Conservation (phyloP, 208 protist genomes). For the Trichomonas vaginalis region DNA sequence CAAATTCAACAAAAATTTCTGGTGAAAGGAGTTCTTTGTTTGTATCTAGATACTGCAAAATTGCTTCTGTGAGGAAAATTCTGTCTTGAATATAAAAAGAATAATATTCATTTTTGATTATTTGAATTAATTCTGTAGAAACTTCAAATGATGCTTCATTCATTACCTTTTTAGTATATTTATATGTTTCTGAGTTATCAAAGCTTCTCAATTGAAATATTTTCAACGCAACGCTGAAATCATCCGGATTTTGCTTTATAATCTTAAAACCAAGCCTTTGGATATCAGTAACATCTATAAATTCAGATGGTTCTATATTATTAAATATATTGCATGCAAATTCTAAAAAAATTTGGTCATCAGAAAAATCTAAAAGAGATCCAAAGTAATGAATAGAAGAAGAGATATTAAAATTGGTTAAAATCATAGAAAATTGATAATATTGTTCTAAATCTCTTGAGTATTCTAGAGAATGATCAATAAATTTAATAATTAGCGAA, state of each 20-base stretch:
- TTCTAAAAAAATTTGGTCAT: background rate
- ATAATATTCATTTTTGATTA: background rate
- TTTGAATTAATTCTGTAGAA: background rate
- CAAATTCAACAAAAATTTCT: background rate
- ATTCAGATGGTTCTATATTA: background rate
- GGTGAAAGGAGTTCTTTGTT: background rate
- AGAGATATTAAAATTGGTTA: background rate
- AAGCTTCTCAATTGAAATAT: background rate
- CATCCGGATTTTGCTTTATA: background rate
- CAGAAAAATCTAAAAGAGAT: background rate
- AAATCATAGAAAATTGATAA: background rate
- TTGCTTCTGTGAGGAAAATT: background rate
- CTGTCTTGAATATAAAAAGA: background rate
- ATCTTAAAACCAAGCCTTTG: background rate
- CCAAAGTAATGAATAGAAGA: background rate
- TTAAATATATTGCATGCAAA: background rate
- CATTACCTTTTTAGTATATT: background rate
- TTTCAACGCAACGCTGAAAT: background rate
- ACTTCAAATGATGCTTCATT: background rate
- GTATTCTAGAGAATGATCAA: background rate
- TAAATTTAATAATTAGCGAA: background rate
- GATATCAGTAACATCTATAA: background rate
- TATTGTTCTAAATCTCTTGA: background rate
- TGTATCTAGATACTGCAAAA: background rate
- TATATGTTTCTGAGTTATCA: background rate